Evolutionary conservation across 169 alveolate genomes (phyloP), one percentile per base, ranked within the genome.

Genomic region (Eimeria praecox): DNA sequence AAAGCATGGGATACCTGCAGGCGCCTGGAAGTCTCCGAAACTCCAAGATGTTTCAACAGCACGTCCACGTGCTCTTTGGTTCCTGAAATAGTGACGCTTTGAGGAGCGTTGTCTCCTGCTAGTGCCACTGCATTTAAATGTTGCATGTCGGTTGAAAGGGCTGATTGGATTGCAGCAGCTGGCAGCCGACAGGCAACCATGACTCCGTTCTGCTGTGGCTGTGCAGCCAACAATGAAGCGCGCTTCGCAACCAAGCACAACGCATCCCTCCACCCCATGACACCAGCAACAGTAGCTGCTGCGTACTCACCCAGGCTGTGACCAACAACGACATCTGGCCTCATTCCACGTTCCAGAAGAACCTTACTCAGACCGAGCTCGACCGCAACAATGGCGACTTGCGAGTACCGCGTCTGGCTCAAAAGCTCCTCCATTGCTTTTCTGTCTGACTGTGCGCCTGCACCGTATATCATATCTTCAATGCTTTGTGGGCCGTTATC

Each of bases 221-320:
- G 82, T 30, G 88, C 89, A 16, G 92, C 49, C 73, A 94, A 42
- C 62, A 94, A 16, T 24, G 83, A n/a, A 4, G 94, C 96, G 2
- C 96, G 88, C 49, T 10, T 52, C 22, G 89, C 78, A 30, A 94
- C 83, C 3, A 94, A 33, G 10, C 88, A 12, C 83, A 95, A 80
- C n/a, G 95, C 97, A 33, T 91, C n/a, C n/a, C 77, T 90, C 92
- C 95, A 78, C 30, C 8, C 71, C 90, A 96, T 44, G 35, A 94
- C 96, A 4, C 98, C 98, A 22, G 97, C 96, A 20, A 94, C 93
- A 24, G 95, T 96, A 42, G 97, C 97, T 4, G 98, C 98, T 35
- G 97, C 96, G 87, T 95, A 97, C 86, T 97, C 98, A 33, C 98
- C 98, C 54, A 87, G 35, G 73, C 97, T 92, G 92, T 97, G 98